Percentiles rank a stretch among this genome's conserved stretches.
Evolutionary conservation across 1,284 basidiomycete genomes (phyloP).

Genomic region (Athelia psychrophila): DNA sequence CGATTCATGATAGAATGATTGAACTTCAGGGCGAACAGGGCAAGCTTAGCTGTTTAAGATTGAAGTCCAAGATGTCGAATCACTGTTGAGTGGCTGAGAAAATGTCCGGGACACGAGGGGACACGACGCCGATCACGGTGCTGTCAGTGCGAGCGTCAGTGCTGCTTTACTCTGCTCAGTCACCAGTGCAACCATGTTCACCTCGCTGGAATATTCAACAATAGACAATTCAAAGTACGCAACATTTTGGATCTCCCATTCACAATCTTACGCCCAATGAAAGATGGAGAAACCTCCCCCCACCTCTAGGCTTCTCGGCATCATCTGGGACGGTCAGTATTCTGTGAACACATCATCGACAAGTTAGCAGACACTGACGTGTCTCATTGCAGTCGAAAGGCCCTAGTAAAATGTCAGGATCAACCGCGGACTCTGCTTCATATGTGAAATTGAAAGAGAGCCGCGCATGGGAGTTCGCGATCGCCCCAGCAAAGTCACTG

Average conservation of each 20-base stretch:
- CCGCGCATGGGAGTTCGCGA: constrained; percentile 87
- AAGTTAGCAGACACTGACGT: constrained; percentile 6
- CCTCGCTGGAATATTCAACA: constrained; percentile 32
- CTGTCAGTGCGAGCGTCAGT: too few species aligned
- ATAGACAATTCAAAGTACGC: constrained; percentile 35
- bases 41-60: too few species aligned
- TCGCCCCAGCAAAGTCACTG: constrained; percentile 80
- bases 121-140: too few species aligned
- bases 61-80: too few species aligned
- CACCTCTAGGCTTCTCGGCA: not conserved
- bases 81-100: too few species aligned
- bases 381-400: constrained; percentile 33
- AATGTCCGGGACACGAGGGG: too few species aligned
- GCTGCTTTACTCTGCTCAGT: too few species aligned
- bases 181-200: constrained; percentile 4
- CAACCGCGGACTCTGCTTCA: constrained; percentile 39
- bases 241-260: not conserved
- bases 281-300: constrained; percentile 16
- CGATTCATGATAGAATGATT: too few species aligned
- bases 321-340: not conserved
- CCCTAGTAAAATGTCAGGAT: constrained; percentile 34
- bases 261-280: constrained; percentile 17
- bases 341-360: not conserved
- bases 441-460: constrained; percentile 72
- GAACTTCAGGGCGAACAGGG: too few species aligned